A percentile compares a stretch with the other conserved stretches of the same genome.
phyloP scores from a whole-genome alignment of 495 filamentous ascomycete species.

The Podospora pseudopauciseta region DNA sequence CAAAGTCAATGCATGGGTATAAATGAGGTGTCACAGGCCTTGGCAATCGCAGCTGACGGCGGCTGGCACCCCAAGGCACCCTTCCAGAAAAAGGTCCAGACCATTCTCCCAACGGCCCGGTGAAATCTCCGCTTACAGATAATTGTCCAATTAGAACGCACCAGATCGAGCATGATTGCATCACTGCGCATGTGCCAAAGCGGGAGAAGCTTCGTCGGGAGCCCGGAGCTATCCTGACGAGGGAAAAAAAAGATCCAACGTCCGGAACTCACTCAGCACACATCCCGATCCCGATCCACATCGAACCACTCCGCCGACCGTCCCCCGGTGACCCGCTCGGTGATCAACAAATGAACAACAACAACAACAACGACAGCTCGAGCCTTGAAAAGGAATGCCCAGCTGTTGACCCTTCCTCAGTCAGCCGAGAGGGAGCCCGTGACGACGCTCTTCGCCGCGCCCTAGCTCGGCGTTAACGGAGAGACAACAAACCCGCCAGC shows the following conservation, averaged over 20 bases:
- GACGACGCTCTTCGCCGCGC: background rate
- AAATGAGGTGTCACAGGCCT: background rate
- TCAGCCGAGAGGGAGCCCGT: background rate
- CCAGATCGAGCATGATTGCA: slow-evolving; percentile 4
- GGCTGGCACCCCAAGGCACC: background rate
- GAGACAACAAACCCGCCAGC: background rate
- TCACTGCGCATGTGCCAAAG: slow-evolving; percentile 16
- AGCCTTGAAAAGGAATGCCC: background rate
- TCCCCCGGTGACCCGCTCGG: background rate
- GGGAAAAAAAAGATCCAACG: slow-evolving; percentile 16
- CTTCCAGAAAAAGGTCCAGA: background rate
- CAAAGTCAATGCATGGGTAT: too few relatives aligned
- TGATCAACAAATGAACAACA: background rate
- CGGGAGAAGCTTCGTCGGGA: slow-evolving; percentile 2
- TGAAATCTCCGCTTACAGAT: too few relatives aligned
- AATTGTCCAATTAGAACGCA: slow-evolving; percentile 12
- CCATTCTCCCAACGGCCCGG: background rate
- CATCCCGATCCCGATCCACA: slow-evolving; percentile 6
- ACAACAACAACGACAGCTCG: background rate
- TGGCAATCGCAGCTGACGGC: background rate
- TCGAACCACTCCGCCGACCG: slow-evolving; percentile 4
- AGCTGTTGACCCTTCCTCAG: background rate
- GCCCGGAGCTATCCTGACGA: slow-evolving; percentile 13
- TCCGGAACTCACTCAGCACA: slow-evolving; percentile 13
- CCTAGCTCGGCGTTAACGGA: slow-evolving; percentile 9